These are phyloP conservation scores for Diplodia intermedia DNA, from an alignment of 2,329 filamentous ascomycete species.

Conservation along the genomic window DNA sequence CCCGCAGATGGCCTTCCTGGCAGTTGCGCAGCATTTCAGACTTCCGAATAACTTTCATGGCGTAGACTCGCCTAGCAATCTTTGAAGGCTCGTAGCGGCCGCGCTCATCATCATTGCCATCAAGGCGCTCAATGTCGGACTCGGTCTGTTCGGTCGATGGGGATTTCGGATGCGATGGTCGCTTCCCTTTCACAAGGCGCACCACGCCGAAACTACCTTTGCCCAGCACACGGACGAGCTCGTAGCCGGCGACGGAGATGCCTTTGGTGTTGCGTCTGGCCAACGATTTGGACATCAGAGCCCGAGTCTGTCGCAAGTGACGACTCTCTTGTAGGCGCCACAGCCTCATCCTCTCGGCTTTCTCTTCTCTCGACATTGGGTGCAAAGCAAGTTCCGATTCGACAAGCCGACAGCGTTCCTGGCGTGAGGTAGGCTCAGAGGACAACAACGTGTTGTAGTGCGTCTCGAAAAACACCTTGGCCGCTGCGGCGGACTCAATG, in stretches of 20 bases:
- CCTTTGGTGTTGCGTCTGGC: conserved; percentile 56
- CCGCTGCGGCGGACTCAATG: conserved; percentile 77
- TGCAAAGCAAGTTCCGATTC: conserved; percentile 68
- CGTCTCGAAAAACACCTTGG: conserved; percentile 86
- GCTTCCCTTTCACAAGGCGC: conserved; percentile 76
- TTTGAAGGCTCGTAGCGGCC: conserved; percentile 33
- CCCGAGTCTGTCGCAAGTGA: conserved; percentile 75
- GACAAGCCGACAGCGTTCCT: conserved; percentile 66
- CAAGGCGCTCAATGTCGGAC: conserved; percentile 34
- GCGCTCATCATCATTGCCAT: conserved; percentile 30
- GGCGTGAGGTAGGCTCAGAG: conserved; percentile 62
- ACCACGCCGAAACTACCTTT: conserved; percentile 97
- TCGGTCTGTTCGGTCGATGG: conserved; percentile 33
- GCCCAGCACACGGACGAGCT: conserved; percentile 80
- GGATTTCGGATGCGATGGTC: conserved; percentile 21
- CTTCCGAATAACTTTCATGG: conserved; percentile 97
- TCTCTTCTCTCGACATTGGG: conserved; percentile 63
- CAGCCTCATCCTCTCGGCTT: conserved; percentile 59
- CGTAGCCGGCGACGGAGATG: conserved; percentile 70
- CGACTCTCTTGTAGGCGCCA: conserved; percentile 74
- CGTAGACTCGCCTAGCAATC: conserved; percentile 71
- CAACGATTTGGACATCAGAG: conserved; percentile 69
- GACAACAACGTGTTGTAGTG: conserved; percentile 76
- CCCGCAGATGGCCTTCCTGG: conserved; percentile 90
- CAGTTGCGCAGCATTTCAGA: conserved; percentile 88